These are phyloP conservation scores for Plasmodium reichenowi DNA, from an alignment of 169 alveolate genomes.

Conservation along the genomic window DNA sequence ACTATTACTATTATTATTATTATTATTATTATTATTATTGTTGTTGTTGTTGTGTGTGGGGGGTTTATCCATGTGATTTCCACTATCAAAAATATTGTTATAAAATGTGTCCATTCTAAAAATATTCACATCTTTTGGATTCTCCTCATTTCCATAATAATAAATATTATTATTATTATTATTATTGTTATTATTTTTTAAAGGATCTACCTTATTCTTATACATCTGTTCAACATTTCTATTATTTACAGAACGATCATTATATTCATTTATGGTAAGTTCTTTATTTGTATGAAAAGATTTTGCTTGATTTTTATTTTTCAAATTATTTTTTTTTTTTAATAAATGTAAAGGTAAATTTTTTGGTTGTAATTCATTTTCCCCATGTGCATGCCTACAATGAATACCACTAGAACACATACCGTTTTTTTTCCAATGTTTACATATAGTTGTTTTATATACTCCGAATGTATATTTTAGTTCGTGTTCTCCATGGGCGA, in stretches of 20 bases:
- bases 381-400: constrained; percentile 87
- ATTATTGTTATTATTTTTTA: no score
- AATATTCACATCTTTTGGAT: no score
- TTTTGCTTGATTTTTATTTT: not conserved
- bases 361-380: constrained; percentile 83
- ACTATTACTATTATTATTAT: no score
- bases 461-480: constrained; percentile 80
- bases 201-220: no score
- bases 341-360: constrained; percentile 79
- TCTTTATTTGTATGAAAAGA: not conserved
- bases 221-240: no score
- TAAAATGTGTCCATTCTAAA: no score
- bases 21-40: no score
- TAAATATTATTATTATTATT: no score
- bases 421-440: constrained; percentile 83
- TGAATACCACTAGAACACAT: constrained; percentile 79
- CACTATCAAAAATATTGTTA: no score
- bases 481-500: constrained; percentile 85
- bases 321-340: constrained; percentile 75
- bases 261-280: not conserved
- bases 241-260: not conserved
- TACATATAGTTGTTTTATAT: constrained; percentile 84
- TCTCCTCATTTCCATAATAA: no score
- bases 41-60: no score
- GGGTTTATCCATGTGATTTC: no score